Base-by-base conservation (phyloP, 768 basidiomycete species). In the Auriscalpium microsporum region DNA sequence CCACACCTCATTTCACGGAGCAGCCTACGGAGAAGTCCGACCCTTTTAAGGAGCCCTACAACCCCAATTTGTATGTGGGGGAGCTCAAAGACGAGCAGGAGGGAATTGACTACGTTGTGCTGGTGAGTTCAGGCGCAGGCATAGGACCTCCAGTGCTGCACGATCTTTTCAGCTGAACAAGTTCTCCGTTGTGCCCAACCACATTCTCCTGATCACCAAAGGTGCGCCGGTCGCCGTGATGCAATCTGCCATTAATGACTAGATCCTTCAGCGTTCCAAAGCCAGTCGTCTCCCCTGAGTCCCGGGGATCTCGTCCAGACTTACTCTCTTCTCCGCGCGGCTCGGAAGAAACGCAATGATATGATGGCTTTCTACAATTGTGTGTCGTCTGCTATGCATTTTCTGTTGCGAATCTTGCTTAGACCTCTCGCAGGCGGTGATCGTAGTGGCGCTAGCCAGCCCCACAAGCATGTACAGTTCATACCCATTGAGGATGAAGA, bases 331-430 rank as follows among this genome's bases (percentile, higher is more conserved):
- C 73, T 97, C 3, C 67, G 77, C 1, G 86, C 90, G 4, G 90
- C 84, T 45, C 75, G 76, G 44, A 78, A 80, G 62, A 74, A 73
- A 0, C 81, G 82, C 13, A 77, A 74, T 56, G 75, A 72, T 36
- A 75, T 85, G 54, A 80, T 96, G 54, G 89, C 87, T 1, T 96
- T 96, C 71, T 96, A 93, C 70, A 97, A 97, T 60, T 95, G 94
- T 83, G 38, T n/a, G 53, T 13, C 45, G 47, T n/a, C 48, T 11
- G 28, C 16, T 40, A 47, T 16, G 8, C 13, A 8, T 38, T 44
- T 40, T 1, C 19, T 36, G 38, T 14, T 44, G n/a, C 19, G 34
- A n/a, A 17, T 16, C 16, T 56, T 9, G 50, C 48, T 35, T 45
- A 13, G 13, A 53, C 34, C 46, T 19, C 21, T 42, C 37, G 8